Base-by-base conservation (phyloP, 495 filamentous ascomycete genomes). In the Penicillium bialowiezense region DNA sequence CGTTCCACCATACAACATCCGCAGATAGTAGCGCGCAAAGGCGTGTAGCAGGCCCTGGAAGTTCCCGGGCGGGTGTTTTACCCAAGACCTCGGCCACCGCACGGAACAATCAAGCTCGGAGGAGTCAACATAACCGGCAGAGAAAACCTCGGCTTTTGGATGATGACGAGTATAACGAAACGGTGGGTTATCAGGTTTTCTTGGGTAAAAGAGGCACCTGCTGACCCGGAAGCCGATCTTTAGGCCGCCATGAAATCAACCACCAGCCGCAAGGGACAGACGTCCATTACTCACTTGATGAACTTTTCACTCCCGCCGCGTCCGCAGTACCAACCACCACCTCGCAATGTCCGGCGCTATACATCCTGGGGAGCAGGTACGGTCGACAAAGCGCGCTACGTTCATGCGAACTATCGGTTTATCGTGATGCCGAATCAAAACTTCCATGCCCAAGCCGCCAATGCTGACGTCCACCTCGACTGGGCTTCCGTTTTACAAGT, bases 401-500 rank as follows among this genome's bases (percentile, higher is more conserved):
- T 98, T 19, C 91, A 97, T 70, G 90, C 93, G 20, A 98, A 98
- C 65, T 98, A 98, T 63, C 84, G 93, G 17, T 98, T 98, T 63
- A 87, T 98, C 47, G 93, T 98, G 29, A 82, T 88, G 48, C 93
- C 93, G 0, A 76, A 77, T 15, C 87, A 84, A 14, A 83, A 85
- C 54, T 98, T 96, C 62, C 75, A 79, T 44, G 75, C 81, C 1
- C 92, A 97, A 60, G 84, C 88, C 15, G 77, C 80, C 41, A 90
- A 97, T 70, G 85, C 93, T 21, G 92, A 98, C 69, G 81, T 91
- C 33, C 87, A 93, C 61, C 70, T 98, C 40, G 89, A 96, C 44
- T 98, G 93, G 93, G 77, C 82, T 41, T 84, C 88, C 49, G 88
- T 97, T 8, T 77, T 96, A 33, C 93, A 98, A 62, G 85, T 98